Percentiles rank a stretch among this genome's conserved stretches.
Evolutionary conservation across 208 protist genomes (phyloP).

Genomic region (Acanthamoeba royreba): DNA sequence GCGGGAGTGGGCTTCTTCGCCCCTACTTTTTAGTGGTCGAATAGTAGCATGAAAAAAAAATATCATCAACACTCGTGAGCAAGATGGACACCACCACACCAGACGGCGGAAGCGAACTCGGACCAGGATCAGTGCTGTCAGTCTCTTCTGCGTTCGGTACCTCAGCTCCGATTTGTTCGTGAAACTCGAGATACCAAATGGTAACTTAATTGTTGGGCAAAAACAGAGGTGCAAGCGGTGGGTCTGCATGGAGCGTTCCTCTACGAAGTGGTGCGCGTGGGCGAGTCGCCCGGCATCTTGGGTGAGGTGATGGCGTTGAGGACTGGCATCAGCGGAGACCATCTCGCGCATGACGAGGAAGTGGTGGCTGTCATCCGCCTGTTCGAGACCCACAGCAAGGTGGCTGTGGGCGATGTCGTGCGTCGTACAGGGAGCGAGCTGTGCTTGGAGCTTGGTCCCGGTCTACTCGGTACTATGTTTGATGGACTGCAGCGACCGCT

Average conservation of each 20-base stretch:
- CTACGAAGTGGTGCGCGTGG: constrained; percentile 92
- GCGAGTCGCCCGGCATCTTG: constrained; percentile 88
- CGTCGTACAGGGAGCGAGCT: constrained; percentile 98
- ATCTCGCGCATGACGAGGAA: neutral
- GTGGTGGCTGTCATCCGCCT: constrained; percentile 98
- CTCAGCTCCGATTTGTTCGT: no score
- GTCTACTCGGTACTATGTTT: constrained; percentile 98
- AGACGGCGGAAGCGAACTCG: no score
- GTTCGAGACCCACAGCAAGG: constrained; percentile 99
- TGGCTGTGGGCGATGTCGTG: constrained; percentile 99
- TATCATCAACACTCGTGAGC: no score
- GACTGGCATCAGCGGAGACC: constrained; percentile 92
- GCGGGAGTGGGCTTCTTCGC: no score
- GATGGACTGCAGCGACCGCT: constrained; percentile 99
- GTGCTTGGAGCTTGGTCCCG: constrained; percentile 99
- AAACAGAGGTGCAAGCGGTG: neutral
- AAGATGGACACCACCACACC: no score
- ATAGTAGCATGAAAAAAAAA: no score
- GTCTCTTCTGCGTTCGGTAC: no score
- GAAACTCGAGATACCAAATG: no score
- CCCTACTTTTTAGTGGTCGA: no score
- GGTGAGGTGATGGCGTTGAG: constrained; percentile 99
- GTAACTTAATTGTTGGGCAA: no score
- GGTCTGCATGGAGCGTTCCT: neutral
- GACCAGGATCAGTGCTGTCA: no score